phyloP scores from a whole-genome alignment of 2,329 filamentous ascomycete species.

The Ceratocystis papillata region DNA sequence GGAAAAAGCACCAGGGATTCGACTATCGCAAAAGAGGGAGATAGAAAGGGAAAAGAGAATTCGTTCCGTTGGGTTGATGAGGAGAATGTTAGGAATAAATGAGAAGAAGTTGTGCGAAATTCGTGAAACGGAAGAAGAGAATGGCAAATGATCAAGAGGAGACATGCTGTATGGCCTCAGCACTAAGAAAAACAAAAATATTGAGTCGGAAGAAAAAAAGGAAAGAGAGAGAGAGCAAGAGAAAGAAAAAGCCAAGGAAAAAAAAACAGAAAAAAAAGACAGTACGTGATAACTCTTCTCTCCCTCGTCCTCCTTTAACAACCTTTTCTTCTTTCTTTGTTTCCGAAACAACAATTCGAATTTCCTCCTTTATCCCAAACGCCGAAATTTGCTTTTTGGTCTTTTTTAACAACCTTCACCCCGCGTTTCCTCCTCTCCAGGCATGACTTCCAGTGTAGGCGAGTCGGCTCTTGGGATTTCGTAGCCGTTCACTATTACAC shows the following conservation, averaged over 20 bases:
- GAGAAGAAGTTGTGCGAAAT: constrained; percentile 4
- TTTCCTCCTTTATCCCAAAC: constrained; percentile 16
- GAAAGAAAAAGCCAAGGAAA: constrained; percentile 11
- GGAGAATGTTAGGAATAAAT: constrained; percentile 2
- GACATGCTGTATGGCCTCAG: constrained; percentile 18
- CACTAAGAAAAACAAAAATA: constrained; percentile 13
- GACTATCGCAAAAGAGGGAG: constrained; percentile 12
- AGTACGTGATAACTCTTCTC: background rate
- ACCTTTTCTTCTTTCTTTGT: constrained; percentile 3
- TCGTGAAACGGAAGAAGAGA: constrained; percentile 16
- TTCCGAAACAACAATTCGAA: constrained; percentile 11
- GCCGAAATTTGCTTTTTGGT: constrained; percentile 17
- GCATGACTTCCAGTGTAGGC: constrained; percentile 17
- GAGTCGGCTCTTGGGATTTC: constrained; percentile 18
- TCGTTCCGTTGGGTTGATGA: background rate
- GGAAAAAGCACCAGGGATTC: constrained; percentile 6
- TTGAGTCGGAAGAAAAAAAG: constrained; percentile 7
- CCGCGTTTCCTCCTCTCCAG: constrained; percentile 15
- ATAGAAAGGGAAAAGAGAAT: constrained; percentile 10
- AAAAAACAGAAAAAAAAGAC: constrained; percentile 17
- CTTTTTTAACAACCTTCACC: constrained; percentile 10
- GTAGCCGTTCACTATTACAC: constrained; percentile 19
- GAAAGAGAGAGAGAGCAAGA: constrained; percentile 16
- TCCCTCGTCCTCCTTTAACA: background rate
- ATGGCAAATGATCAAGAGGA: constrained; percentile 9